A percentile compares a stretch with the other conserved stretches of the same genome.
phyloP scores from a whole-genome alignment of 2,329 filamentous ascomycete species.

The Fusarium setosum region DNA sequence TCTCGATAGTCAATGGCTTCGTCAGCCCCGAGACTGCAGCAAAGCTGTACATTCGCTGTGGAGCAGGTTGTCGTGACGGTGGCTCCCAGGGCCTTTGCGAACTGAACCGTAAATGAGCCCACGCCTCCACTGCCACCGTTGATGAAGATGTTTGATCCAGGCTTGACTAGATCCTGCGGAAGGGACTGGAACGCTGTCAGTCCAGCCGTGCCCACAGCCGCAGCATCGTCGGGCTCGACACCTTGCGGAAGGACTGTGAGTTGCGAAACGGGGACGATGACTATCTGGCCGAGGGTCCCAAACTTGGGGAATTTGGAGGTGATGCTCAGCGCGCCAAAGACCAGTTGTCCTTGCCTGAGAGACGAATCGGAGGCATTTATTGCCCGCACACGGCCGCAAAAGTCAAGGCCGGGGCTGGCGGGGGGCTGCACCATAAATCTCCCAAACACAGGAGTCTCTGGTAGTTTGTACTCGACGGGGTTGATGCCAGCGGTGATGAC shows the following conservation, averaged over 20 bases:
- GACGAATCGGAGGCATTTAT: neutral
- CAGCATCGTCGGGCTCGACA: conserved; percentile 34
- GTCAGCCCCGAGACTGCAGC: conserved; percentile 49
- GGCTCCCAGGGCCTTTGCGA: conserved; percentile 48
- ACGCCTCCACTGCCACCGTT: conserved; percentile 45
- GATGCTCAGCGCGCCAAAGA: conserved; percentile 10
- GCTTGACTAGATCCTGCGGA: conserved; percentile 12
- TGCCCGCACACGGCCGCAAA: neutral
- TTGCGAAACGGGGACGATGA: neutral
- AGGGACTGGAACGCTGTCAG: conserved; percentile 40
- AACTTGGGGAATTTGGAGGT: conserved; percentile 6
- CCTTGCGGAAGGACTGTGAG: neutral
- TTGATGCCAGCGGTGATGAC: neutral
- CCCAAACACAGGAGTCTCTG: neutral
- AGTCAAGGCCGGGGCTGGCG: neutral
- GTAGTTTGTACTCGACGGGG: neutral
- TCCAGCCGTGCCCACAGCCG: conserved; percentile 35
- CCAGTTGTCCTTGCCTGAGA: neutral
- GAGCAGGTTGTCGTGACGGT: conserved; percentile 52
- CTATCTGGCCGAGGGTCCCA: conserved; percentile 7
- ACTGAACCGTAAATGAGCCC: conserved; percentile 51
- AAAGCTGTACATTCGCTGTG: conserved; percentile 47
- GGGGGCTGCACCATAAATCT: neutral
- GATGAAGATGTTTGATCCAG: conserved; percentile 43
- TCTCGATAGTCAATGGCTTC: conserved; percentile 25